Conservation (phyloP, 257 asterid genomes). For the Verbena officinalis region DNA sequence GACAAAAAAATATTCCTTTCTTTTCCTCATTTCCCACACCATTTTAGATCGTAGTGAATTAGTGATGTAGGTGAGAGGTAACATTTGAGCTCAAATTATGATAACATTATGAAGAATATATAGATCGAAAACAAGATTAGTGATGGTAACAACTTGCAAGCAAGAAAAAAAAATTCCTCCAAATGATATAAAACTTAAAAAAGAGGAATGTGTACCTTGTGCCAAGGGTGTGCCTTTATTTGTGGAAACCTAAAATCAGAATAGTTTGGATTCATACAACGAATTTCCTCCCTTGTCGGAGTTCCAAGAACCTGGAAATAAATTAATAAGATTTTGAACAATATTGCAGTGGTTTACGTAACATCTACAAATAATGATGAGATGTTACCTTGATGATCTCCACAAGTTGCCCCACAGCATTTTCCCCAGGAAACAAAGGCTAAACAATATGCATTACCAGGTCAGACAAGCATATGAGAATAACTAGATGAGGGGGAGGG, state of each 20-base stretch:
- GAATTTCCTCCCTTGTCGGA: constrained; percentile 93
- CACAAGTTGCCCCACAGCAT: constrained; percentile 97
- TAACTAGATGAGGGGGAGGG: no score
- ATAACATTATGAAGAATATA: neutral
- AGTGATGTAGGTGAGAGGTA: no score
- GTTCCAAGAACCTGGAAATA: constrained; percentile 88
- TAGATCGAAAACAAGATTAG: neutral
- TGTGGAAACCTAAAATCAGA: constrained; percentile 94
- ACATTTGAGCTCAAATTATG: neutral
- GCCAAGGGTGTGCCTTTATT: constrained; percentile 97
- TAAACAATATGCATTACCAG: constrained; percentile 33
- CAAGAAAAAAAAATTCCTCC: neutral
- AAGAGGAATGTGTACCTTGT: constrained; percentile 57
- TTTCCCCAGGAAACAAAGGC: constrained; percentile 98
- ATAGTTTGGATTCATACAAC: constrained; percentile 95
- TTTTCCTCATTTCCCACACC: neutral
- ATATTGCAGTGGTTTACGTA: constrained; percentile 13
- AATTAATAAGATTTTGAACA: constrained; percentile 22
- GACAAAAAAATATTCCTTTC: no score
- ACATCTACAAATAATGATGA: constrained; percentile 17
- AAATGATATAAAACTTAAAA: neutral
- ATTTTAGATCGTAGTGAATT: no score
- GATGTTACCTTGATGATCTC: constrained; percentile 82
- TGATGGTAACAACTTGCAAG: neutral
- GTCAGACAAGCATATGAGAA: constrained; percentile 16